These are phyloP conservation scores for Talaromyces pinophilus DNA, from an alignment of 2,329 filamentous ascomycete species.

Conservation along the genomic window DNA sequence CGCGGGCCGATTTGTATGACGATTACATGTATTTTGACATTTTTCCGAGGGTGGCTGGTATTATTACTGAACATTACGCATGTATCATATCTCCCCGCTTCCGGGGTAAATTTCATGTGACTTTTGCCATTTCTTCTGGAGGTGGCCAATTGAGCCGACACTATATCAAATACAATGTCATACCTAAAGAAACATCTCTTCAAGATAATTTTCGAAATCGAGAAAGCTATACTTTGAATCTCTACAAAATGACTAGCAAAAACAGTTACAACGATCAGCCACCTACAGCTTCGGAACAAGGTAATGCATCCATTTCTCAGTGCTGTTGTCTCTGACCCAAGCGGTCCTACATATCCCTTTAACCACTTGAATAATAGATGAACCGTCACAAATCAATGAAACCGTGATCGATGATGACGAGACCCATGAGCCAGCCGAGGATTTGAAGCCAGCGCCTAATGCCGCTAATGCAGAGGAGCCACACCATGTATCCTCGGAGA, in stretches of 20 bases:
- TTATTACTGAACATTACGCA: background rate
- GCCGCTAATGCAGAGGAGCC: background rate
- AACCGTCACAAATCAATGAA: background rate
- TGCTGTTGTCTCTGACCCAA: background rate
- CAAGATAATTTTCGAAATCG: background rate
- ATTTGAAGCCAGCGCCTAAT: conserved; percentile 2
- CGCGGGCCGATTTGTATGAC: background rate
- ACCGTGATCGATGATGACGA: background rate
- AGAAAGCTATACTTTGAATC: background rate
- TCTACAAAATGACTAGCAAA: background rate
- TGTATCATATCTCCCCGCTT: background rate
- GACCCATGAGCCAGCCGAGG: background rate
- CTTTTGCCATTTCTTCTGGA: background rate
- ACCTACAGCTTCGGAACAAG: background rate
- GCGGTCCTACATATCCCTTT: background rate
- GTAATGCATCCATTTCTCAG: conserved; percentile 4
- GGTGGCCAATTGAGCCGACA: conserved; percentile 5
- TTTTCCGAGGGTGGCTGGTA: background rate
- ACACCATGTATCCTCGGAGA: conserved; percentile 24
- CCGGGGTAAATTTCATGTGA: conserved; percentile 16
- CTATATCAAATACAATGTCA: background rate
- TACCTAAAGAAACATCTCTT: background rate
- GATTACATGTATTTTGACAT: background rate
- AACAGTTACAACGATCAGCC: background rate
- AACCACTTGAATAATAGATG: background rate